Evolutionary conservation across 768 basidiomycete genomes (phyloP).

Genomic region (Lanmaoa rubissima): DNA sequence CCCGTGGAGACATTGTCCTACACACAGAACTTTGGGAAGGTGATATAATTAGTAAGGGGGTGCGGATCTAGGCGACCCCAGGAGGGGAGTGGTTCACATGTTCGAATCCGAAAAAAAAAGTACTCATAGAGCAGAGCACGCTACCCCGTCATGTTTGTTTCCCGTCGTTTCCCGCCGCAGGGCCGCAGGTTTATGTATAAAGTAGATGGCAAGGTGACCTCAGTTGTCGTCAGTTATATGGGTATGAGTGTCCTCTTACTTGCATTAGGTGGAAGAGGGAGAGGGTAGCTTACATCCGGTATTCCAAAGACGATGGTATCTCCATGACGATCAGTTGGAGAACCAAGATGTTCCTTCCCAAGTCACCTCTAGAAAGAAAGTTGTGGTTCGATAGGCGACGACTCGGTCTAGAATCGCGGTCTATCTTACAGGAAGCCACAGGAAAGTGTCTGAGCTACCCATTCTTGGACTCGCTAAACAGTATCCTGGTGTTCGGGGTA

Average conservation of each 20-base stretch:
- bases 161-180: no score
- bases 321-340: background rate
- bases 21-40: background rate
- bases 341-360: background rate
- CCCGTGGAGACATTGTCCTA: constrained; percentile 8
- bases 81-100: background rate
- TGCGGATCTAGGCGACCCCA: no score
- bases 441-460: background rate
- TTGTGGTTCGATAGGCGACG: no score
- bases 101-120: background rate
- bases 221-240: background rate
- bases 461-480: background rate
- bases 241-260: background rate
- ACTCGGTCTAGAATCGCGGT: background rate
- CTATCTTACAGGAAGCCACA: background rate
- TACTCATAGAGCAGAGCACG: no score
- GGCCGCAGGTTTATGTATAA: background rate
- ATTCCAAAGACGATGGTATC: background rate
- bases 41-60: background rate
- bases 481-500: background rate
- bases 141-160: background rate
- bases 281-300: background rate
- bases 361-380: background rate
- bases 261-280: no score
- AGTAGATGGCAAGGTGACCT: background rate